A percentile compares a stretch with the other conserved stretches of the same genome.
phyloP scores from a whole-genome alignment of 768 basidiomycete species.

The Gloeopeniophorella convolvens region DNA sequence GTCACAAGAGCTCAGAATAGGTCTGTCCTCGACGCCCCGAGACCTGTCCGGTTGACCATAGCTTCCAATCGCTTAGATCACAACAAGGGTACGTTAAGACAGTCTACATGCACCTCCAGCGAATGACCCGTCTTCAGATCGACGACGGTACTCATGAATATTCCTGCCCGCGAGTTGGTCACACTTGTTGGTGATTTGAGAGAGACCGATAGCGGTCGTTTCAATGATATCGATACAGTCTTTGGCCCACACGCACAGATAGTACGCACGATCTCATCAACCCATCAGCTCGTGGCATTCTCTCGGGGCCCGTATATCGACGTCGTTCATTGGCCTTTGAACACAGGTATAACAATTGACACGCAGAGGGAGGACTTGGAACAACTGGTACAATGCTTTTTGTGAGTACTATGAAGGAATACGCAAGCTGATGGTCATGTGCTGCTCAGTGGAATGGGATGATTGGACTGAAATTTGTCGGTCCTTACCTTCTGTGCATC shows the following conservation, averaged over 20 bases:
- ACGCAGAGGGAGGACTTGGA: slow-evolving; percentile 26
- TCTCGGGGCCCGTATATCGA: slow-evolving; percentile 29
- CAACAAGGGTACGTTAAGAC: background rate
- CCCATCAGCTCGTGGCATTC: slow-evolving; percentile 29
- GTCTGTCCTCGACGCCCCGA: background rate
- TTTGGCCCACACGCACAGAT: slow-evolving; percentile 21
- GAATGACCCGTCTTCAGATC: background rate
- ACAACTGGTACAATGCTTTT: slow-evolving; percentile 27
- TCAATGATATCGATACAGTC: slow-evolving; percentile 5
- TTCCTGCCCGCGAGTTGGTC: background rate
- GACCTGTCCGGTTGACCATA: background rate
- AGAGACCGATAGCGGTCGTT: background rate
- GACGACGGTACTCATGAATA: slow-evolving; percentile 3
- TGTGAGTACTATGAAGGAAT: too few species aligned
- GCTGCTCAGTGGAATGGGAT: slow-evolving; percentile 36
- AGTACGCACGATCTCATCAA: slow-evolving; percentile 33
- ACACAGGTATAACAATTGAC: slow-evolving; percentile 22
- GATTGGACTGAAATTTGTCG: slow-evolving; percentile 39
- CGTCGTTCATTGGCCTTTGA: slow-evolving; percentile 35
- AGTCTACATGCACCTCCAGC: background rate
- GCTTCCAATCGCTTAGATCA: background rate
- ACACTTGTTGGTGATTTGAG: too few species aligned
- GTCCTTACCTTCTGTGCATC: slow-evolving; percentile 45
- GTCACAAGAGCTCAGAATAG: slow-evolving; percentile 3
- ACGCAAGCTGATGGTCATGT: background rate